Base-by-base conservation (phyloP, 371 early-diverging fungal species). In the Saksenaea oblongispora region DNA sequence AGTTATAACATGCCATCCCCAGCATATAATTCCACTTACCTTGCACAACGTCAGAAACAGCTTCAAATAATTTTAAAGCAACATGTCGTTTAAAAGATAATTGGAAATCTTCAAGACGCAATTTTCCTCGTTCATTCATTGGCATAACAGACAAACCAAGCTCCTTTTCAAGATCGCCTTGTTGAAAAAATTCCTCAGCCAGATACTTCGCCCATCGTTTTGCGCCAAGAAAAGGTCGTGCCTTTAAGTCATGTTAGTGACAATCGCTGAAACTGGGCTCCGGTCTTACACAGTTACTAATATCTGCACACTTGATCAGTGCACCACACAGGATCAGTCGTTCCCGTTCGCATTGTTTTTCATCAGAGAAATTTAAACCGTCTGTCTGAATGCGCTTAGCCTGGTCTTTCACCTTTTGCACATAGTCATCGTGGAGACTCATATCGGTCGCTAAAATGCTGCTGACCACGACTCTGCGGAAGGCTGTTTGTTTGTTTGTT, bases 371-470 rank as follows among this genome's bases (percentile, higher is more conserved):
- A 60, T 79, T 66, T 17, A 78, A 51, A 1, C 58, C 58, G 0
- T 74, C 44, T 3, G 44, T n/a, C 10, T 58, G 70, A 14, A 85
- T 63, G 41, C 87, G 78, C 35, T 75, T 65, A 9, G 78, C 72
- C 69, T 87, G 88, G 2, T 87, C 85, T 56, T 80, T 76, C 65
- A 92, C 86, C 64, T 85, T 85, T 60, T 75, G 73, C 14, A 94
- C 89, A 69, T 89, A 92, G 51, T 90, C 90, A 64, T 88, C 91
- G 67, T 94, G 94, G 65, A 88, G 85, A 26, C 88, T 82, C 92
- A 94, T 92, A 65, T 94, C 94, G 0, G 94, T 94, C 0, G 93
- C 93, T 56, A 94, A 64, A 41, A 94, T 93, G 34, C 90, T 82
- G 54, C 84, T 86, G 14, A 90, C 85, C 5, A 91, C 84, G 58